Evolutionary conservation across 345 rosid genomes (phyloP), one percentile per base, ranked within the genome.

Genomic region (Rhizophora mangle): DNA sequence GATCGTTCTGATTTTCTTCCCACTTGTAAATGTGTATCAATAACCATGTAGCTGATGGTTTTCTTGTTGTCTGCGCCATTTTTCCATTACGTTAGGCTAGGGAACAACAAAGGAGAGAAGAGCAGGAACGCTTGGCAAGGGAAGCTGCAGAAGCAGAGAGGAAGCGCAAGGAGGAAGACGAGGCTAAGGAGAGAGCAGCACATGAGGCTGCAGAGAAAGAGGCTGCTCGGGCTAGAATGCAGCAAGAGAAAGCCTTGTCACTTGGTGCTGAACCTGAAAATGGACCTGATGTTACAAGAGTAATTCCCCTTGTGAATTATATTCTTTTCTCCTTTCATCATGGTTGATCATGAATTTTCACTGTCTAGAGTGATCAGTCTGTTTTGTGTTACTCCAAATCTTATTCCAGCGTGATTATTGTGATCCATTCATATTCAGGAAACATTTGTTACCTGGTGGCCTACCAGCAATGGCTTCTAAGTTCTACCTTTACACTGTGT

Each of bases 81-180:
- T 72, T 43, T 43, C 49, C 20, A 26, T 46, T 16, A 51, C 26
- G 15, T 60, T 52, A 92, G 97, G 96, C 96, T 65, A 86, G 96
- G 84, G 99, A 96, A 82, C 82, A 82, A 8, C 96, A 92, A 78
- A 85, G 85, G 69, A 87, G 70, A 72, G 97, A 96, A 74, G 99
- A 96, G 84, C 81, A 85, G 74, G 97, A 92, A 79, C 96, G 84
- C 51, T 68, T 83, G 53, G 88, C 82, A 82, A 89, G 87, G 66
- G 98, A 96, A 83, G 97, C 95, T 78, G 95, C 96, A 63, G 98
- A 96, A 79, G 94, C 87, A 68, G 98, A 88, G 82, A 86, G 81
- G 86, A 92, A 83, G 81, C 90, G 29, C 16, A 89, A 86, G 76
- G 99, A 92, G 79, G 98, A 90, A 70, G 95, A 92, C 72, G 98